Evolutionary conservation across 306 rosid genomes (phyloP).

Genomic region (Neltuma alba): DNA sequence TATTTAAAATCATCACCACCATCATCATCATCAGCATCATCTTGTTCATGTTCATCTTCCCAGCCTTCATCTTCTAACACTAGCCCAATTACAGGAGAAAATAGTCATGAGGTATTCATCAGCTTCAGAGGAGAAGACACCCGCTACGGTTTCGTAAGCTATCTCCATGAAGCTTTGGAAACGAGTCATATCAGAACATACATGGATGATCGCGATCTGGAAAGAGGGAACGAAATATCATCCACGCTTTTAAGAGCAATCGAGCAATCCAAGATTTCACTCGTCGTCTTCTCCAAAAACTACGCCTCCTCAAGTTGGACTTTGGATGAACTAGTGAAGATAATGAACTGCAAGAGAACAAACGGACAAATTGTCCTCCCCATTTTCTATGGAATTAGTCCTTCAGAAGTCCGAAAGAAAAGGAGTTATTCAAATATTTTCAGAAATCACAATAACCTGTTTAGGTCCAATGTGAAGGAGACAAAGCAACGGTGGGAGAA

Average conservation of each 20-base stretch:
- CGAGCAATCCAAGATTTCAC: neutral
- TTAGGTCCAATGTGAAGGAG: neutral
- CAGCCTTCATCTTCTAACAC: neutral
- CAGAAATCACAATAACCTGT: neutral
- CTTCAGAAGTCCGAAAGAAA: neutral
- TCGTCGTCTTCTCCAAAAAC: neutral
- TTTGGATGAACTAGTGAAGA: neutral
- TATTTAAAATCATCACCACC: too few species aligned
- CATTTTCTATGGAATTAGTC: neutral
- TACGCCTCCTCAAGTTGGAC: neutral
- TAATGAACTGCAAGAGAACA: conserved; percentile 22
- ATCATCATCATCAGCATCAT: neutral
- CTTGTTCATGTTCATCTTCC: neutral
- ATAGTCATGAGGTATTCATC: neutral
- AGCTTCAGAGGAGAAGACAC: neutral
- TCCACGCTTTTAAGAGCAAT: neutral
- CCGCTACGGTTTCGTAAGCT: neutral
- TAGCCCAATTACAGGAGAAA: neutral
- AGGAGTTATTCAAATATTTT: neutral
- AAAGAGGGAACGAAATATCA: neutral
- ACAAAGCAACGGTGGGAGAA: neutral
- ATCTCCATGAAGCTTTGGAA: neutral
- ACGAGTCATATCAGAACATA: neutral
- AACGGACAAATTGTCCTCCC: neutral
- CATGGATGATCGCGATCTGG: neutral